These are phyloP conservation scores for Geum urbanum DNA, from an alignment of 306 rosid species.

Conservation along the genomic window DNA sequence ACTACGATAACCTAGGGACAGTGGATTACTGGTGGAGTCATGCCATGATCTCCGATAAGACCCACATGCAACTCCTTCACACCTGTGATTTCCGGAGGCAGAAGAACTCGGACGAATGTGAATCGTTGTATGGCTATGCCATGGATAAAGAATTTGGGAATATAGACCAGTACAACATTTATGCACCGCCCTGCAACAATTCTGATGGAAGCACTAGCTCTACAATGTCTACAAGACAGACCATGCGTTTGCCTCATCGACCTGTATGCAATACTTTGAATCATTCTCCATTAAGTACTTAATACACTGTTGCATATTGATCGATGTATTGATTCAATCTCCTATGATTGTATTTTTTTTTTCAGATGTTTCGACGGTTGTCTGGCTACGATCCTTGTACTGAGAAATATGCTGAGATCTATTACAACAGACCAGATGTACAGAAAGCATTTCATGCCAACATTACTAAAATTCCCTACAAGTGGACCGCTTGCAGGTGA, in stretches of 20 bases:
- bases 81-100: slow-evolving; percentile 72
- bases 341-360: slow-evolving; percentile 3
- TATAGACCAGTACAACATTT: slow-evolving; percentile 95
- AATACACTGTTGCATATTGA: no score
- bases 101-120: slow-evolving; percentile 81
- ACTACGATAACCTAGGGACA: slow-evolving; percentile 86
- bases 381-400: slow-evolving; percentile 95
- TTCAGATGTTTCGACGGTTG: slow-evolving; percentile 42
- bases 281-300: no score
- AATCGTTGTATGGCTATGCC: slow-evolving; percentile 73
- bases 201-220: slow-evolving; percentile 52
- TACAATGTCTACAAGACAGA: slow-evolving; percentile 18
- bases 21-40: slow-evolving; percentile 99
- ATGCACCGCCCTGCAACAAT: slow-evolving; percentile 83
- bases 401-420: slow-evolving; percentile 85
- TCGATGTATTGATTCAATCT: not conserved
- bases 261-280: slow-evolving; percentile 25
- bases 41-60: slow-evolving; percentile 93
- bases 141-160: slow-evolving; percentile 94
- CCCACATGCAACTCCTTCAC: slow-evolving; percentile 67
- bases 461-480: slow-evolving; percentile 66
- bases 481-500: slow-evolving; percentile 97
- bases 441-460: slow-evolving; percentile 95
- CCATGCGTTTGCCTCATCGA: slow-evolving; percentile 75
- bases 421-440: slow-evolving; percentile 83